phyloP scores from a whole-genome alignment of 2,329 filamentous ascomycete genomes.

The Metarhizium brunneum region DNA sequence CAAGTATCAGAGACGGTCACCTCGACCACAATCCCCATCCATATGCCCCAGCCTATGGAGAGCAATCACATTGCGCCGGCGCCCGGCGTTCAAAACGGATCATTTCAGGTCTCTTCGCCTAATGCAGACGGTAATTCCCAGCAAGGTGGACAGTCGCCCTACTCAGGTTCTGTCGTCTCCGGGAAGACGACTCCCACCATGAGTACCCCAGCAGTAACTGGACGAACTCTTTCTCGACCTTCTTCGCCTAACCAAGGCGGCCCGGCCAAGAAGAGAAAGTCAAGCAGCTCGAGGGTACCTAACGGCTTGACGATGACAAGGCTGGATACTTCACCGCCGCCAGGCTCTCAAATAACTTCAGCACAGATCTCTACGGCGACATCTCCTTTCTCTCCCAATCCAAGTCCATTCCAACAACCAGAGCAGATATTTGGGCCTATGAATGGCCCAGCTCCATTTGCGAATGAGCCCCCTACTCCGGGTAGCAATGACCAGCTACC shows the following conservation, averaged over 20 bases:
- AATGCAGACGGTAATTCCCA: slow-evolving; percentile 54
- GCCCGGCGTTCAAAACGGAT: slow-evolving; percentile 22
- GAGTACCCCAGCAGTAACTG: slow-evolving; percentile 8
- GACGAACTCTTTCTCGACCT: slow-evolving; percentile 54
- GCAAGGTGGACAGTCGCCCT: slow-evolving; percentile 33
- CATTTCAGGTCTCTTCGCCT: slow-evolving; percentile 47
- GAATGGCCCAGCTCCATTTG: slow-evolving; percentile 32
- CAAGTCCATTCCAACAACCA: slow-evolving; percentile 31
- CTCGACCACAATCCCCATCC: slow-evolving; percentile 12
- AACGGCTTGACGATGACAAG: slow-evolving; percentile 73
- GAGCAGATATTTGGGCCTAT: slow-evolving; percentile 37
- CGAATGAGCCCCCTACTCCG: slow-evolving; percentile 56
- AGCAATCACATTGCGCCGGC: slow-evolving; percentile 21
- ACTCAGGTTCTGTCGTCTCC: slow-evolving; percentile 18
- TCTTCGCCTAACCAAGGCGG: slow-evolving; percentile 60
- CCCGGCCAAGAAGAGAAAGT: slow-evolving; percentile 76
- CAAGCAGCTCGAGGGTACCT: slow-evolving; percentile 63
- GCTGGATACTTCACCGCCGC: slow-evolving; percentile 50
- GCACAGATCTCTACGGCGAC: slow-evolving; percentile 31
- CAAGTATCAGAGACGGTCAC: slow-evolving; percentile 18
- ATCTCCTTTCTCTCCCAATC: slow-evolving; percentile 45
- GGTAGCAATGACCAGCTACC: slow-evolving; percentile 52
- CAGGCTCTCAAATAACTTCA: slow-evolving; percentile 24
- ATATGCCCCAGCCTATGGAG: slow-evolving; percentile 15
- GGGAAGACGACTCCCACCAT: slow-evolving; percentile 23